Evolutionary conservation across 1,284 basidiomycete genomes (phyloP), one percentile per base, ranked within the genome.

Genomic region (Irpex rosettiformis): DNA sequence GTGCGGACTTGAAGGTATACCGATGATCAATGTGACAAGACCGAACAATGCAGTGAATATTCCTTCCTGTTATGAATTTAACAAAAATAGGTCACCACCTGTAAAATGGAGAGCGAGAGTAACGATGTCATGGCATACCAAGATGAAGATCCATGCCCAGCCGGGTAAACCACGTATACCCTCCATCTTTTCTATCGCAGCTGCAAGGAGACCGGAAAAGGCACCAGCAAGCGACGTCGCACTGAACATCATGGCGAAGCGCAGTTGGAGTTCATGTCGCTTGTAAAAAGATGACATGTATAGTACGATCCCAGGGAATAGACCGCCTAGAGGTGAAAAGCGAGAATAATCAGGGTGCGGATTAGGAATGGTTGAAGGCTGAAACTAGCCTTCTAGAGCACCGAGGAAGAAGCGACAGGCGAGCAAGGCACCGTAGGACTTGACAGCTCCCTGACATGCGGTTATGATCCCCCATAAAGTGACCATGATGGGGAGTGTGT

Each of bases 321-420:
- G 60, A 16, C 59, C 55, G 25, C 58, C 47, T 59, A 24, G 16
- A 37, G 47, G 21, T 28, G 45, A 4, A 37, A 13, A 52, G 10
- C 10, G 7, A 52, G 25, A 11, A 2, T 21, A 2, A 28, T 51
- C 6, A 22, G 27, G 6, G 47, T 2, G 1, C 37, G 6, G 10
- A 27, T 18, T 1, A 52, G 24, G 8, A 52, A 58, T 59, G 24
- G 18, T 7, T n/a, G n/a, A n/a, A n/a, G n/a, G n/a, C n/a, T n/a
- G n/a, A n/a, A n/a, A n/a, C 48, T 8, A 18, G 52, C 67, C 69
- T 56, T 72, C 70, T 37, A 61, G 56, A 11, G 68, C 30, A 8
- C 70, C 70, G 5, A 72, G 62, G 54, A 69, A 66, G 59, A 72
- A 67, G 1, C 70, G 64, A n/a, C 65, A 63, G 1, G 66, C 68